Base-by-base conservation (phyloP, 2,329 filamentous ascomycete genomes). In the Neobulgaria alba region DNA sequence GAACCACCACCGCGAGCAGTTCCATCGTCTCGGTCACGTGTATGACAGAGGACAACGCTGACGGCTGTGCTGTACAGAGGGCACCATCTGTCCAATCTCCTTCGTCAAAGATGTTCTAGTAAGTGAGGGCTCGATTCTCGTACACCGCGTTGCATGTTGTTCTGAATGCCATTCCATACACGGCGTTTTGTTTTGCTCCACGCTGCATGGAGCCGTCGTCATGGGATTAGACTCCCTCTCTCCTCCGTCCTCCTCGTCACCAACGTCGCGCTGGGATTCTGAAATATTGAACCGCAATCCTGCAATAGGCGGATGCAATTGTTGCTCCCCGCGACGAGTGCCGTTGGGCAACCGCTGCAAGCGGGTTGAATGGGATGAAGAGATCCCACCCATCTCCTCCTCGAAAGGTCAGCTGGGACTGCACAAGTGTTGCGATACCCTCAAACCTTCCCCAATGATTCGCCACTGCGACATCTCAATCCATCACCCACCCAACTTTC, bases 51-150 rank as follows among this genome's bases (percentile, higher is more conserved):
- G 20, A 33, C 33, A 35, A 21, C 14, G 47, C 50, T 54, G 46
- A 53, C 39, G 40, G 14, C 26, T 30, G 33, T 32, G 37, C 29
- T 16, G 15, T 46, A 34, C 40, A 89, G 84, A 89, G 72, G 84
- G 85, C 48, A 89, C 85, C 36, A 79, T 89, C 49, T 88, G 83
- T 62, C 82, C 82, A 53, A 87, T 89, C 60, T 85, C 81, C 53
- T 89, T 89, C 63, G 85, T 89, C 63, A 85, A 85, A 66, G 81
- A 88, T 61, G 77, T 85, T 50, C 68, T 89, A 67, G 85, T 89
- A 77, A 75, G 82, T 36, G 14, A 10, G 4, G 33, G 41, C 38
- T 36, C 20, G 3, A 21, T 37, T 3, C 16, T n/a, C 9, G 10
- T 4, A n/a, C 10, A 35, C 4, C 17, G 10, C 9, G 16, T 16